Percentiles rank a stretch among this genome's conserved stretches.
Conservation (phyloP, 805 yeast genomes). For the Starmera dryadoides region DNA sequence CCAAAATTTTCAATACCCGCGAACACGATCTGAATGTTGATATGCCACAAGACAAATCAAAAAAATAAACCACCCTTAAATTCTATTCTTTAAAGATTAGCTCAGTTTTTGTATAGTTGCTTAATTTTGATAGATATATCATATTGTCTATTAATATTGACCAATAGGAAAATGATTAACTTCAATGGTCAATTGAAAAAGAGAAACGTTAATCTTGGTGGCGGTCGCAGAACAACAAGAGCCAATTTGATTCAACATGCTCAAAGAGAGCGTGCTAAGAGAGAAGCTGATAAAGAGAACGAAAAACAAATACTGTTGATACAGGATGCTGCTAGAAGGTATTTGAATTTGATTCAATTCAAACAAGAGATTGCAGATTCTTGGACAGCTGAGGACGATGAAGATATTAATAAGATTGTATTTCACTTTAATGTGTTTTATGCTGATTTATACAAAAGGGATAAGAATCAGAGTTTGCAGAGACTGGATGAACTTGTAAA, state of each 20-base stretch:
- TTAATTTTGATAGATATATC: no score
- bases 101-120: no score
- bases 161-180: conserved; percentile 34
- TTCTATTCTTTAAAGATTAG: no score
- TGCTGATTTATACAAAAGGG: conserved; percentile 11
- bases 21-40: no score
- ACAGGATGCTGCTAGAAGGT: conserved; percentile 41
- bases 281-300: conserved; percentile 49
- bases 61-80: no score
- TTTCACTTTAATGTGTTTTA: conserved; percentile 26
- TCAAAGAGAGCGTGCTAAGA: conserved; percentile 52
- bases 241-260: conserved; percentile 52
- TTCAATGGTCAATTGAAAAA: conserved; percentile 62
- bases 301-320: conserved; percentile 42
- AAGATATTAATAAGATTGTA: conserved; percentile 4
- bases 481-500: conserved; percentile 4
- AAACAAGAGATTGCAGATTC: conserved; percentile 14
- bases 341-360: conserved; percentile 23
- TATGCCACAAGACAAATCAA: no score
- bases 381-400: conserved; percentile 15
- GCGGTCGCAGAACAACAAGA: conserved; percentile 27
- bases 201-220: conserved; percentile 55
- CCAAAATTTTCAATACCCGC: no score
- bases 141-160: no score
- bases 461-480: background rate